Conservation (phyloP, 192 early-diverging fungal genomes). For the Coemansia brasiliensis region DNA sequence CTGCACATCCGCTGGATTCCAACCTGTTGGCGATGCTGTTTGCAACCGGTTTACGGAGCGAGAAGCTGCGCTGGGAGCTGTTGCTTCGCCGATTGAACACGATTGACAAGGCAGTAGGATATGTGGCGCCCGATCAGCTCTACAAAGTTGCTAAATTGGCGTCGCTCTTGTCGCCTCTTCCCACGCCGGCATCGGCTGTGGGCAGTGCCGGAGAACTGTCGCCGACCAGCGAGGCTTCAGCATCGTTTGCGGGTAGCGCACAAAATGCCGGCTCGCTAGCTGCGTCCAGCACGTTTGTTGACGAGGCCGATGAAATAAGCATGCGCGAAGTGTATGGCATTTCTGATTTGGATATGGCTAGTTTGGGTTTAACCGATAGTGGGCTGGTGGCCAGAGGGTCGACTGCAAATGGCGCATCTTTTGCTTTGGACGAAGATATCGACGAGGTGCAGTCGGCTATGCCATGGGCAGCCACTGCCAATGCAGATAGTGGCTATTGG, state of each 20-base stretch:
- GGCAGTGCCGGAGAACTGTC: constrained; percentile 24
- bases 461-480: constrained; percentile 1
- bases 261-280: background rate
- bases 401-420: constrained; percentile 47
- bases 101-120: constrained; percentile 44
- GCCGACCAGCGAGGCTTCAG: constrained; percentile 35
- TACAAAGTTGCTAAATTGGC: constrained; percentile 44
- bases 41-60: constrained; percentile 39
- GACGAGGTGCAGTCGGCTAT: constrained; percentile 8
- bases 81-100: constrained; percentile 35
- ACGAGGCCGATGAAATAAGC: constrained; percentile 18
- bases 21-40: constrained; percentile 33
- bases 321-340: constrained; percentile 3
- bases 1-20: constrained; percentile 32
- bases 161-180: constrained; percentile 36
- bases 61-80: constrained; percentile 38
- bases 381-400: constrained; percentile 18
- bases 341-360: constrained; percentile 3
- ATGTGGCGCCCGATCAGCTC: constrained; percentile 48
- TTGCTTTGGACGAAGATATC: constrained; percentile 42
- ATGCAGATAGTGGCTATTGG: constrained; percentile 25
- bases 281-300: constrained; percentile 7
- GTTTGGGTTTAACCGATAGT: background rate
- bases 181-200: constrained; percentile 15
- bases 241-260: constrained; percentile 16